Conservation (phyloP, 371 early-diverging fungal species). For the Mortierella sp. region DNA sequence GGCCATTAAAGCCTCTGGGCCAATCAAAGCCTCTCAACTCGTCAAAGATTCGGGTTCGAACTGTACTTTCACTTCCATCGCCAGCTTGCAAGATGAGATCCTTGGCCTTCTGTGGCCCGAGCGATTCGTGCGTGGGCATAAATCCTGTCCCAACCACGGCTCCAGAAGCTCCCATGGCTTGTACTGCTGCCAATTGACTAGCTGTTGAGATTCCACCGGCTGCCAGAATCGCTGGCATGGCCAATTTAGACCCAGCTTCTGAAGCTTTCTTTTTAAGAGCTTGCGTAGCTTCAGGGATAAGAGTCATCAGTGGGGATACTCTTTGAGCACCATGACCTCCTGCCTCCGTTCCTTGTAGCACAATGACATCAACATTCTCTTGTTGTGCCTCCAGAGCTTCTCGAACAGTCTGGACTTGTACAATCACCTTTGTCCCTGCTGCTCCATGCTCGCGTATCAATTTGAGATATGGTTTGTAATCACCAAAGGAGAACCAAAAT, state of each 20-base stretch:
- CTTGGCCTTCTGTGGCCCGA: constrained; percentile 40
- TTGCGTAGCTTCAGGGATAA: constrained; percentile 47
- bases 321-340: constrained; percentile 60
- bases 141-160: constrained; percentile 58
- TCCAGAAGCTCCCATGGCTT: constrained; percentile 79
- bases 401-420: constrained; percentile 57
- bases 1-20: constrained; percentile 38
- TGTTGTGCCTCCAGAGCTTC: constrained; percentile 55
- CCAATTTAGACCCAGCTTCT: background rate
- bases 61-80: constrained; percentile 49
- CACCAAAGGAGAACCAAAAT: constrained; percentile 62
- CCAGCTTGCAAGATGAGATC: constrained; percentile 26
- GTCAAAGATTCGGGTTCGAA: constrained; percentile 54
- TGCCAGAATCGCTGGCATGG: constrained; percentile 72
- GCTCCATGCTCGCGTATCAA: constrained; percentile 40
- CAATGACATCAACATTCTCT: constrained; percentile 56
- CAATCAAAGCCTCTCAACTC: constrained; percentile 48
- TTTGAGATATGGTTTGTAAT: constrained; percentile 50
- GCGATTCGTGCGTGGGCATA: constrained; percentile 42
- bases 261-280: constrained; percentile 15
- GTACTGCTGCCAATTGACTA: constrained; percentile 76
- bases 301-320: constrained; percentile 33
- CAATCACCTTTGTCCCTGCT: constrained; percentile 47
- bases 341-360: constrained; percentile 58
- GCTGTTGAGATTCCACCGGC: constrained; percentile 87